These are phyloP conservation scores for Volvox africanus DNA, from an alignment of 139 green algal genomes.

Conservation along the genomic window DNA sequence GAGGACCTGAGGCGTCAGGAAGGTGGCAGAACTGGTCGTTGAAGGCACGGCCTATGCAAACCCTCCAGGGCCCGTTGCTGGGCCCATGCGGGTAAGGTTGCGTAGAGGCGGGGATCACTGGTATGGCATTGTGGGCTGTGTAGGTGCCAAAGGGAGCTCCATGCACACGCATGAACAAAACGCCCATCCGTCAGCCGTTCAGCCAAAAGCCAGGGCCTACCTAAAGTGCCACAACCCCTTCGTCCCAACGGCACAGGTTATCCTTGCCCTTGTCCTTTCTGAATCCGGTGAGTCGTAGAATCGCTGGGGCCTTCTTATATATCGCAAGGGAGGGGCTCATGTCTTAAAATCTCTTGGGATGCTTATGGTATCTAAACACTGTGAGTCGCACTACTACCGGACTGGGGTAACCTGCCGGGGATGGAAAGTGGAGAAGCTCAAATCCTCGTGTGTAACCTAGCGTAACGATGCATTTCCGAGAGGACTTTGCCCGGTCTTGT, in stretches of 20 bases:
- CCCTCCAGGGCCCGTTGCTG: neutral
- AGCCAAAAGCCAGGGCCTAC: neutral
- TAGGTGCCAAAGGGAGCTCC: neutral
- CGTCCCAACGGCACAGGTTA: neutral
- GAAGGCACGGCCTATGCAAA: neutral
- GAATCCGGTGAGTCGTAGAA: neutral
- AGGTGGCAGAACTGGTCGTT: too few species aligned
- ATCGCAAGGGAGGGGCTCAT: too few species aligned
- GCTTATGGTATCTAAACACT: neutral
- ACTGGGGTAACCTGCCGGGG: neutral
- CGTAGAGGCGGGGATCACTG: neutral
- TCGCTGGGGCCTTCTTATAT: neutral
- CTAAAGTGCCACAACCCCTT: neutral
- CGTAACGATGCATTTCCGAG: too few species aligned
- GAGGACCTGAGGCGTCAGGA: neutral
- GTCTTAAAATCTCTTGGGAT: neutral
- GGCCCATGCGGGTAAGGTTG: neutral
- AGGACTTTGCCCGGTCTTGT: too few species aligned
- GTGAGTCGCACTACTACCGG: neutral
- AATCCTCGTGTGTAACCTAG: neutral
- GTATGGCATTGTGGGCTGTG: neutral
- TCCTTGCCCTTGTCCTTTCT: constrained; percentile 31
- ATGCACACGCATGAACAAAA: neutral
- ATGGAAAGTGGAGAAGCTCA: too few species aligned
- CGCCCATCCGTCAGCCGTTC: neutral